These are phyloP conservation scores for Zygotorulaspora danielsina DNA, from an alignment of 805 yeast genomes.

Conservation along the genomic window DNA sequence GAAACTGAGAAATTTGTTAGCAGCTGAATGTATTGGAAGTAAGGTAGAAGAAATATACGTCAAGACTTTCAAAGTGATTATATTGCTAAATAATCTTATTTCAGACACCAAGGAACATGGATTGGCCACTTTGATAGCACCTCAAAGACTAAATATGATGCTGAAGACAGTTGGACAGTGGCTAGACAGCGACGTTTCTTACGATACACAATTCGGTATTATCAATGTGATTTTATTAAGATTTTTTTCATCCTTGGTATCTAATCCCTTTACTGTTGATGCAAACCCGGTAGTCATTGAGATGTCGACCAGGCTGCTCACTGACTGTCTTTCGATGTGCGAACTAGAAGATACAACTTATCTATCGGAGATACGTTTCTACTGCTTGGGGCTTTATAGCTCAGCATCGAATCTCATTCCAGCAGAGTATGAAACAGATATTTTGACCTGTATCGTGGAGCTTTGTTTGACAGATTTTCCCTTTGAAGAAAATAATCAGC, in stretches of 20 bases:
- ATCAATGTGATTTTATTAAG: conserved; percentile 50
- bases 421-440: conserved; percentile 35
- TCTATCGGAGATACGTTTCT: conserved; percentile 43
- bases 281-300: conserved; percentile 39
- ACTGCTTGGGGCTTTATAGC: conserved; percentile 43
- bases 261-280: conserved; percentile 37
- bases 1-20: conserved; percentile 54
- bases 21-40: conserved; percentile 61
- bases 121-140: conserved; percentile 48
- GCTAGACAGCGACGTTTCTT: conserved; percentile 60
- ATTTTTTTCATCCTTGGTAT: conserved; percentile 35
- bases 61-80: conserved; percentile 45
- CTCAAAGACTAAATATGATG: conserved; percentile 62
- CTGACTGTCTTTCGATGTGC: conserved; percentile 30
- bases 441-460: conserved; percentile 44
- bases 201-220: conserved; percentile 49
- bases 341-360: conserved; percentile 36
- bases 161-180: conserved; percentile 50
- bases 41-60: conserved; percentile 40
- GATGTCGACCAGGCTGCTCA: conserved; percentile 44
- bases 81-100: conserved; percentile 45
- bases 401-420: conserved; percentile 33
- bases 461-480: conserved; percentile 35
- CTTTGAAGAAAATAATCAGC: conserved; percentile 27
- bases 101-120: conserved; percentile 23